Base-by-base conservation (phyloP, 306 rosid species). In the Castanea crenata region DNA sequence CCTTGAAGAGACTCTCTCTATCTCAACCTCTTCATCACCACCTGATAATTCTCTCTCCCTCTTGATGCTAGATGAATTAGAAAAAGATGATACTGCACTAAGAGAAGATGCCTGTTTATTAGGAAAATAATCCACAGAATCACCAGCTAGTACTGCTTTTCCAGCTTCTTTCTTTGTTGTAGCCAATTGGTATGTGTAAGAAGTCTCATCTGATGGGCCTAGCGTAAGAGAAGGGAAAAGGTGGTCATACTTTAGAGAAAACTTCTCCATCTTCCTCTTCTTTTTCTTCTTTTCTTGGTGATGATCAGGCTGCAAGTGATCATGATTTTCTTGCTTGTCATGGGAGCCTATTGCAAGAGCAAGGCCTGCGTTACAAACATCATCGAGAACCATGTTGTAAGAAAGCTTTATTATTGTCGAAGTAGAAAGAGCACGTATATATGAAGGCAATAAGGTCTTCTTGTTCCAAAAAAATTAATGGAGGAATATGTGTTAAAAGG, bases 61-160 rank as follows among this genome's bases (percentile, higher is more conserved):
- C 88, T 92, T 92, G 86, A 85, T 83, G 75, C 83, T 85, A 6
- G 83, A 86, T 0, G 92, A 91, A 76, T 91, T 90, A 11, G 98
- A 91, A 68, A 94, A 89, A 14, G 96, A 92, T 65, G 97, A 86
- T 5, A 76, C 86, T 6, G 87, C 82, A 70, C 90, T 83, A 18
- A 78, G 85, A 51, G 86, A 87, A 58, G 91, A 86, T 3, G 71
- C 80, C 59, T 16, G 90, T 13, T 54, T 80, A 16, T 54, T 80
- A 16, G 21, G 86, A 15, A 77, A 69, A 31, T 87, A 64, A 31
- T 87, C 85, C 19, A 55, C 79, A 1, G 82, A 62, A 67, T 82
- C 82, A 14, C 23, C 71, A 23, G 16, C 61, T 13, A 12, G 16
- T 49, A 49, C 54, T 73, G 57, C 78, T 85, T 76, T 73, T 3